phyloP scores from a whole-genome alignment of 2,329 filamentous ascomycete species.

The Pseudogymnoascus sp. region DNA sequence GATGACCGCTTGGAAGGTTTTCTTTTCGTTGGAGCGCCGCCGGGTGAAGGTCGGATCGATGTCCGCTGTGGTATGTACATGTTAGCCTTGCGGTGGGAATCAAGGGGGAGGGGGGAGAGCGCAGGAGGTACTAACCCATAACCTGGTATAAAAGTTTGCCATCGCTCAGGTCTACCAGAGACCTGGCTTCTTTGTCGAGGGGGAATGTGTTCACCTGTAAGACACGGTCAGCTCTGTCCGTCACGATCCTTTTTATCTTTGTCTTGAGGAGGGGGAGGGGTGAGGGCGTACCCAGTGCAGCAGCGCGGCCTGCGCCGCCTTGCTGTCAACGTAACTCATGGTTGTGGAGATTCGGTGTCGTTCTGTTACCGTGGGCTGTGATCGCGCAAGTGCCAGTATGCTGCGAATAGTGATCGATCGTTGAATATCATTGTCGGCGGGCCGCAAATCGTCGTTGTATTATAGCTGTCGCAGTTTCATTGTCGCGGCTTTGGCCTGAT shows the following conservation, averaged over 20 bases:
- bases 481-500: constrained; percentile 5
- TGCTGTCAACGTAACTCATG: constrained; percentile 30
- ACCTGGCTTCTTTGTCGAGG: constrained; percentile 23
- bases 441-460: background rate
- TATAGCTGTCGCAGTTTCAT: constrained; percentile 8
- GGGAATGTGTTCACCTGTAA: constrained; percentile 31
- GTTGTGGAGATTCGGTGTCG: constrained; percentile 29
- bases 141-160: constrained; percentile 28
- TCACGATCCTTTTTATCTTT: background rate
- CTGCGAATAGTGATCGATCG: background rate
- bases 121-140: constrained; percentile 30
- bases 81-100: constrained; percentile 15
- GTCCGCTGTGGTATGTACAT: constrained; percentile 46
- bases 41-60: constrained; percentile 49
- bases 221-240: constrained; percentile 19
- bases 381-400: constrained; percentile 10
- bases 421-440: constrained; percentile 8
- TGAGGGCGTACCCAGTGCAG: constrained; percentile 42
- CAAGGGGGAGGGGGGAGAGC: background rate
- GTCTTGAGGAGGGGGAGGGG: constrained; percentile 11
- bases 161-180: constrained; percentile 29
- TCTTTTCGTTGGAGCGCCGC: constrained; percentile 44
- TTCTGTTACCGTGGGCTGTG: constrained; percentile 10
- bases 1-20: constrained; percentile 45
- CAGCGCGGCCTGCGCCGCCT: constrained; percentile 44